Percentiles rank a stretch among this genome's conserved stretches.
These are phyloP conservation scores for Diaporthe eres DNA, from an alignment of 2,329 filamentous ascomycete genomes.

Conservation along the genomic window DNA sequence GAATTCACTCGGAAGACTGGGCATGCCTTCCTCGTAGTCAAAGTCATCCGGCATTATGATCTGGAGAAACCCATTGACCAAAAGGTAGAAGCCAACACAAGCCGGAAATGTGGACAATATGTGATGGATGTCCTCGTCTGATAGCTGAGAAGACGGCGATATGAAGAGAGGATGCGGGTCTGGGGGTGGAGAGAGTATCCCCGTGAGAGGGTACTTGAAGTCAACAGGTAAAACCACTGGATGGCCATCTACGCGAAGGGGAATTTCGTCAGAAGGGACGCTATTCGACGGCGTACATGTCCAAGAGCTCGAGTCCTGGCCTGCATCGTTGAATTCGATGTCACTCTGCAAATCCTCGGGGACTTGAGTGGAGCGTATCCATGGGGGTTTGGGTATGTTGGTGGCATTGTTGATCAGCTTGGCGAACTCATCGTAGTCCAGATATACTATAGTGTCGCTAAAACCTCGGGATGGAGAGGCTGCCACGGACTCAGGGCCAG, in stretches of 20 bases:
- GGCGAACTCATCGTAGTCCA: not conserved
- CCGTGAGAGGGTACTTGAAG: not conserved
- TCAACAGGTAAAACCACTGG: not conserved
- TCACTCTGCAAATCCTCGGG: not conserved
- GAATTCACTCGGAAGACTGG: not conserved
- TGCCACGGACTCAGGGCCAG: no score
- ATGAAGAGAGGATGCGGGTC: not conserved
- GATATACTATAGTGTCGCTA: no score
- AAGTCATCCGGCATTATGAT: not conserved
- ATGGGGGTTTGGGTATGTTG: not conserved
- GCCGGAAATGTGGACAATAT: not conserved
- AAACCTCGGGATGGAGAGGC: no score
- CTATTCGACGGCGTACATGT: not conserved
- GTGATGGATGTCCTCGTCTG: not conserved
- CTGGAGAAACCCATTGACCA: not conserved
- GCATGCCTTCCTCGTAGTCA: not conserved
- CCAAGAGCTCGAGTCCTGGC: not conserved
- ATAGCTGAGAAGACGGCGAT: not conserved
- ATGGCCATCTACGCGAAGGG: not conserved
- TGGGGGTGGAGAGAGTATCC: not conserved
- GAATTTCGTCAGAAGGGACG: not conserved
- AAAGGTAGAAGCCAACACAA: conserved; percentile 2
- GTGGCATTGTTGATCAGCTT: not conserved
- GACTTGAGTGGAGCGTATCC: not conserved
- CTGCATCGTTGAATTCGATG: not conserved